Percentiles rank a stretch among this genome's conserved stretches.
These are phyloP conservation scores for Pythium dissotocum DNA, from an alignment of 352 stramenopile genomes.

Conservation along the genomic window DNA sequence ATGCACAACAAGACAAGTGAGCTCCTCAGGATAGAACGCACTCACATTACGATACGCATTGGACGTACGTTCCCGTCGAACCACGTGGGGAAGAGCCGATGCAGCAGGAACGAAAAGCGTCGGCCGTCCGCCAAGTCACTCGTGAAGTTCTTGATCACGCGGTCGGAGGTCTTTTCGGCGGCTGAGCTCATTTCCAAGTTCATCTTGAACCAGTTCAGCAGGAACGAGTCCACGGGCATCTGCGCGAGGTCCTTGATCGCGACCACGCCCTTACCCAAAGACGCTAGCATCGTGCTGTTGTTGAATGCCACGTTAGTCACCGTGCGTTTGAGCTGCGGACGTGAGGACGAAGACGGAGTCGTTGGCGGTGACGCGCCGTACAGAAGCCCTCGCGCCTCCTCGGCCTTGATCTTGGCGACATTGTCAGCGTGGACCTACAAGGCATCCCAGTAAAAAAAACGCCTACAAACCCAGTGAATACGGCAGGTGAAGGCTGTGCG, in stretches of 20 bases:
- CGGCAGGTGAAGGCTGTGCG: too few species aligned
- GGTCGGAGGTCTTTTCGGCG: constrained; percentile 64
- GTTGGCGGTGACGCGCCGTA: constrained; percentile 10
- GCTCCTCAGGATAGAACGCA: not conserved
- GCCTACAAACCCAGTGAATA: too few species aligned
- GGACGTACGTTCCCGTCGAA: constrained; percentile 57
- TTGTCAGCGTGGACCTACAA: constrained; percentile 46
- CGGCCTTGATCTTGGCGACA: constrained; percentile 47
- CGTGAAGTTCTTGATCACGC: constrained; percentile 79
- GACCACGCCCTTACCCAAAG: constrained; percentile 33
- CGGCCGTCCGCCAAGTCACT: constrained; percentile 66
- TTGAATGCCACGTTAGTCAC: constrained; percentile 24
- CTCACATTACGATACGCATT: not conserved
- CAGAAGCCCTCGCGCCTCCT: constrained; percentile 18
- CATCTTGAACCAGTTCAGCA: constrained; percentile 80
- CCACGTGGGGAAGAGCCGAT: constrained; percentile 72
- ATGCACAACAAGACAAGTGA: constrained; percentile 1
- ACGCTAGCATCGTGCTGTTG: constrained; percentile 26
- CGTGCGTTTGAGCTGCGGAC: constrained; percentile 3
- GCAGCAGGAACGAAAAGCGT: constrained; percentile 66
- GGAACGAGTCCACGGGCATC: constrained; percentile 72
- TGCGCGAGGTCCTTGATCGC: constrained; percentile 62
- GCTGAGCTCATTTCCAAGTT: constrained; percentile 64
- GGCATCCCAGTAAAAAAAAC: too few species aligned
- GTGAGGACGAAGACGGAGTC: not conserved